These are phyloP conservation scores for Leccinum insolens DNA, from an alignment of 1,284 basidiomycete genomes.

Conservation along the genomic window DNA sequence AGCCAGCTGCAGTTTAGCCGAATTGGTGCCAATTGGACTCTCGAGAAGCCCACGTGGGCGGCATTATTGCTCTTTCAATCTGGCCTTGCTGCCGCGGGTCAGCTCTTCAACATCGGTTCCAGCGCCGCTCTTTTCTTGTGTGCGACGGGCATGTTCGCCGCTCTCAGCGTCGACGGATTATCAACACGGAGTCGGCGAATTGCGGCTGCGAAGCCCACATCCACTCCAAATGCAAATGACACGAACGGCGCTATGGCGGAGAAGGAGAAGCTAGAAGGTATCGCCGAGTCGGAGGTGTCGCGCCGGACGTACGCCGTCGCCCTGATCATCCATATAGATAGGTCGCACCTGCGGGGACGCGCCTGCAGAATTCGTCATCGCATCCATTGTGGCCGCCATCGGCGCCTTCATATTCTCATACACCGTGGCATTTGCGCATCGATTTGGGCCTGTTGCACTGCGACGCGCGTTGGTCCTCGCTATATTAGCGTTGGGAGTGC, in stretches of 20 bases:
- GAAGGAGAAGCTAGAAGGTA: background rate
- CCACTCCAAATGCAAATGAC: conserved; percentile 14
- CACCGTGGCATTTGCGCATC: conserved; percentile 73
- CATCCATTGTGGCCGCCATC: conserved; percentile 67
- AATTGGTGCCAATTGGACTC: conserved; percentile 15
- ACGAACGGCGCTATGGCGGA: background rate
- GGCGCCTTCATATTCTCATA: conserved; percentile 69
- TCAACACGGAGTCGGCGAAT: conserved; percentile 22
- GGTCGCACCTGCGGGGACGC: conserved; percentile 77
- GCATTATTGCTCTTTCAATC: conserved; percentile 66
- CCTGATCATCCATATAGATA: conserved; percentile 56
- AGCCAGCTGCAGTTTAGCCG: conserved; percentile 57
- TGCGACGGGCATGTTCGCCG: conserved; percentile 53
- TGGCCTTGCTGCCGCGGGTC: conserved; percentile 52
- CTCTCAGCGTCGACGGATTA: conserved; percentile 55
- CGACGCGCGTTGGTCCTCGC: conserved; percentile 50
- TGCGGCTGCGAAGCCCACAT: background rate
- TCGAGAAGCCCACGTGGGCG: conserved; percentile 49
- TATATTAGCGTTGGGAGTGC: conserved; percentile 47
- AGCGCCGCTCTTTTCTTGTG: conserved; percentile 68
- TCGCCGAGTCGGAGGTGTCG: conserved; percentile 41
- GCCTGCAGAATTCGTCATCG: conserved; percentile 90
- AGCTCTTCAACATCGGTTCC: conserved; percentile 69
- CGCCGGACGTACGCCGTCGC: conserved; percentile 71
- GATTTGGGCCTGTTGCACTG: conserved; percentile 61